phyloP scores from a whole-genome alignment of 257 asterid genomes.

The Apocynum venetum region DNA sequence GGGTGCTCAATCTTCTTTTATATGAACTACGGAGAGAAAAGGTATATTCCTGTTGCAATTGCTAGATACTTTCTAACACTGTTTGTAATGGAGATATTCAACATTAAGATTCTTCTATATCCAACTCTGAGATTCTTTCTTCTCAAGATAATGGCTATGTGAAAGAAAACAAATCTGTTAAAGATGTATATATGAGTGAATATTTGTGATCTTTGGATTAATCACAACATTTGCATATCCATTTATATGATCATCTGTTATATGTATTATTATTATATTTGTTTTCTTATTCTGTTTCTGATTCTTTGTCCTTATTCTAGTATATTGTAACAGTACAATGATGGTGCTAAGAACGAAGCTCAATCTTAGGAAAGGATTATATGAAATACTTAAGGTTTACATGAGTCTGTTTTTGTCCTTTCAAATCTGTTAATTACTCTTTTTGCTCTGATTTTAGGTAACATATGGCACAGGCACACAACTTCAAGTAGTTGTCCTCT shows the following conservation, averaged over 20 bases:
- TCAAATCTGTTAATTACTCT: not conserved
- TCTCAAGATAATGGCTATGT: not conserved
- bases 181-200: not conserved
- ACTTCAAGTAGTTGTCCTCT: not conserved
- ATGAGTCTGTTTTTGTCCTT: not conserved
- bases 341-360: not conserved
- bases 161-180: not conserved
- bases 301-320: not conserved
- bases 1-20: slow-evolving; percentile 79
- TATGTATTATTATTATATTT: not conserved
- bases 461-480: not conserved
- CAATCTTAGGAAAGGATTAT: not conserved
- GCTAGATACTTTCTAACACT: not conserved
- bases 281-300: not conserved
- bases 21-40: slow-evolving; percentile 68
- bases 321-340: not conserved
- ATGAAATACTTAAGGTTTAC: not conserved
- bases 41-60: slow-evolving; percentile 36
- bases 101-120: not conserved
- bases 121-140: not conserved
- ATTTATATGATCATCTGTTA: too few relatives aligned
- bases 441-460: not conserved
- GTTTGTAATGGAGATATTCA: not conserved
- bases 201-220: not conserved
- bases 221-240: not conserved